These are phyloP conservation scores for Lipomyces mesembrius DNA, from an alignment of 805 yeast species.

Conservation along the genomic window DNA sequence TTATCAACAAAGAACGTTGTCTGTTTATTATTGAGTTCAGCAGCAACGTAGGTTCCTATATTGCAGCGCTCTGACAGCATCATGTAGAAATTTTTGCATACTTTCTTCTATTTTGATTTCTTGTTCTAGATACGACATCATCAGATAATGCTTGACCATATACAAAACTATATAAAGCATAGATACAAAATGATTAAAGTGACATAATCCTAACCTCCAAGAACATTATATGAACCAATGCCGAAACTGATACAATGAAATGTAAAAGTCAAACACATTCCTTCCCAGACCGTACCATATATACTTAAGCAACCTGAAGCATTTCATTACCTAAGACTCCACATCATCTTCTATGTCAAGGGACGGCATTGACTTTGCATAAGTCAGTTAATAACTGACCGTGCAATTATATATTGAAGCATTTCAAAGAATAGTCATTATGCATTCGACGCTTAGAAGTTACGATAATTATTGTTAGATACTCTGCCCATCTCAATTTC, in stretches of 20 bases:
- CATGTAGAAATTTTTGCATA: not conserved
- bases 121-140: too few species aligned
- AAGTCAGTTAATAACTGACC: not conserved
- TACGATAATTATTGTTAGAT: not conserved
- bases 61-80: not conserved
- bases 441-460: not conserved
- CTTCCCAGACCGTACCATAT: not conserved
- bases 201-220: not conserved
- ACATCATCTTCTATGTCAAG: not conserved
- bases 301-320: not conserved
- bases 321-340: not conserved
- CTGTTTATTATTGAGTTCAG: not conserved
- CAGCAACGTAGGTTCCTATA: not conserved
- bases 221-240: not conserved
- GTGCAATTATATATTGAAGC: not conserved
- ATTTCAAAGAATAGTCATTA: not conserved
- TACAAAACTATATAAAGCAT: too few species aligned
- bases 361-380: not conserved
- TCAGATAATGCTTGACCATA: too few species aligned
- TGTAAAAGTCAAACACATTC: not conserved
- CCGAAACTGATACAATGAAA: not conserved
- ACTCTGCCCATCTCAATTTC: conserved; percentile 31
- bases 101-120: not conserved
- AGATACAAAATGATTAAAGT: not conserved
- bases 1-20: not conserved